A percentile compares a stretch with the other conserved stretches of the same genome.
Evolutionary conservation across 1,284 basidiomycete species (phyloP).

Genomic region (Heliocybe sulcata): DNA sequence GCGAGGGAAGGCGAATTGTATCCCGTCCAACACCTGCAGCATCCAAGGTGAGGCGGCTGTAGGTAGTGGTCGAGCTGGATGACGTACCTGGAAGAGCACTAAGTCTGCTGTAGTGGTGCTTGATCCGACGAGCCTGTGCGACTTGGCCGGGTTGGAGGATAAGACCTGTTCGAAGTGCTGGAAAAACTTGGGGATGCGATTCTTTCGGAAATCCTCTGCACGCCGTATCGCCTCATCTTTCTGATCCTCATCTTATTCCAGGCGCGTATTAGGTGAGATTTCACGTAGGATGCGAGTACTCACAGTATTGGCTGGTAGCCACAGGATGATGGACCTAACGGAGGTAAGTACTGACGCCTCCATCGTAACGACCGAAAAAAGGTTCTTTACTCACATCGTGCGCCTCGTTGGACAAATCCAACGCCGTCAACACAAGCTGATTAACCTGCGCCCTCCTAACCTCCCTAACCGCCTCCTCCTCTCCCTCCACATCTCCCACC

Average conservation of each 20-base stretch:
- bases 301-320: slow-evolving; percentile 23
- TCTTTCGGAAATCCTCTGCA: slow-evolving; percentile 30
- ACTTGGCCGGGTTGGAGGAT: slow-evolving; percentile 20
- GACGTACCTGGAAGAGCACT: slow-evolving; percentile 32
- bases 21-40: slow-evolving; percentile 21
- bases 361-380: slow-evolving; percentile 3
- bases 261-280: background rate
- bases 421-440: slow-evolving; percentile 33
- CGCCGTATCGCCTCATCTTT: slow-evolving; percentile 19
- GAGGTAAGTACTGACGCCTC: background rate
- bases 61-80: background rate
- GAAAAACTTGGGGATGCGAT: slow-evolving; percentile 42
- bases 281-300: background rate
- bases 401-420: slow-evolving; percentile 34
- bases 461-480: slow-evolving; percentile 15
- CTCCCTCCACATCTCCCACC: slow-evolving; percentile 18
- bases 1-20: slow-evolving; percentile 41
- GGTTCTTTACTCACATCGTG: slow-evolving; percentile 13
- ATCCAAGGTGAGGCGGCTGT: background rate
- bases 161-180: slow-evolving; percentile 31
- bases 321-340: slow-evolving; percentile 29
- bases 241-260: slow-evolving; percentile 35
- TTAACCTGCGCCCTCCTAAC: slow-evolving; percentile 24
- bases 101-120: slow-evolving; percentile 40
- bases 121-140: slow-evolving; percentile 27